Evolutionary conservation across 805 yeast species (phyloP).

Genomic region (Starmera pachycereana): DNA sequence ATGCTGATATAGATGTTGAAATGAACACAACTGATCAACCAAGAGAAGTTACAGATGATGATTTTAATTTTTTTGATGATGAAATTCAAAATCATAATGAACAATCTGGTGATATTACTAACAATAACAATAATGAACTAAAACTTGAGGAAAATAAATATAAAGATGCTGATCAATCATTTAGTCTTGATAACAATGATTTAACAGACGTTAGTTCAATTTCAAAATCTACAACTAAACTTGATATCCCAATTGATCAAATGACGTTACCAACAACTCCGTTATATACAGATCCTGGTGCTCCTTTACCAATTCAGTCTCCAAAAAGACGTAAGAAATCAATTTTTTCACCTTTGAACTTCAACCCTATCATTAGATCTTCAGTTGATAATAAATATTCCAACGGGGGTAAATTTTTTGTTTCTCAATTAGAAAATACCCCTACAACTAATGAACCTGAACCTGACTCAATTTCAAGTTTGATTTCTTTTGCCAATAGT

Average conservation of each 20-base stretch:
- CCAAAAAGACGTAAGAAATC: constrained; percentile 40
- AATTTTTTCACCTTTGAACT: constrained; percentile 71
- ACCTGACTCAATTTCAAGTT: constrained; percentile 6
- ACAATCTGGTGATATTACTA: constrained; percentile 6
- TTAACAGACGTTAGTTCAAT: background rate
- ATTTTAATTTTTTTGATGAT: constrained; percentile 19
- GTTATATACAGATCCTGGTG: constrained; percentile 71
- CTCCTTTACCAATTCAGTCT: constrained; percentile 56
- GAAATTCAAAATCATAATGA: constrained; percentile 20
- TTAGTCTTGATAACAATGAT: background rate
- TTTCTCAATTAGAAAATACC: constrained; percentile 16
- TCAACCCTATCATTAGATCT: constrained; percentile 68
- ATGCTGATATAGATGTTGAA: constrained; percentile 20
- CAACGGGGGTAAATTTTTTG: constrained; percentile 84
- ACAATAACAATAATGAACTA: constrained; percentile 10
- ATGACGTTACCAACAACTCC: constrained; percentile 46
- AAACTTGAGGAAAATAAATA: constrained; percentile 11
- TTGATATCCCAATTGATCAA: constrained; percentile 50
- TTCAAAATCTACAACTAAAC: background rate
- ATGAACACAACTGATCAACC: constrained; percentile 23
- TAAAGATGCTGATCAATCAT: background rate
- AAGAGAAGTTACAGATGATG: constrained; percentile 18
- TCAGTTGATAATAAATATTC: constrained; percentile 80
- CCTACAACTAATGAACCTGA: constrained; percentile 13
- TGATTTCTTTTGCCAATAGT: constrained; percentile 9